phyloP scores from a whole-genome alignment of 495 filamentous ascomycete species.

The Xylaria telfairii region DNA sequence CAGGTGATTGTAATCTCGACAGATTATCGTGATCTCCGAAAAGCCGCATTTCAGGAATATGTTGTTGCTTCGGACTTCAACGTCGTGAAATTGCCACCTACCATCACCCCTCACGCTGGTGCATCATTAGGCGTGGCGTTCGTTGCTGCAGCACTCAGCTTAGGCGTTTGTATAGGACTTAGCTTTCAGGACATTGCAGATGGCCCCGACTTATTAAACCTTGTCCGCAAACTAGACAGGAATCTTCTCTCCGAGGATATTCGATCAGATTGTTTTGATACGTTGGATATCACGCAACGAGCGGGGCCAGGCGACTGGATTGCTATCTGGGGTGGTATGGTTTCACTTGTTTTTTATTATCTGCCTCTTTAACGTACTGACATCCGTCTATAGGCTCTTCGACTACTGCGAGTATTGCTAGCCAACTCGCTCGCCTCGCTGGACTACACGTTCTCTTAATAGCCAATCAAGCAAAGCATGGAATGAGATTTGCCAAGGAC shows the following conservation, averaged over 20 bases:
- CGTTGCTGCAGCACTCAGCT: slow-evolving; percentile 62
- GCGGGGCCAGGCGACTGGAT: slow-evolving; percentile 65
- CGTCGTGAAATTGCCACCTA: slow-evolving; percentile 61
- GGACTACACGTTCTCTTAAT: slow-evolving; percentile 64
- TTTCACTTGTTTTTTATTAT: neutral
- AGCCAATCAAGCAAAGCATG: slow-evolving; percentile 67
- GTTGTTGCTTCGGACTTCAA: slow-evolving; percentile 68
- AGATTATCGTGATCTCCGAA: slow-evolving; percentile 73
- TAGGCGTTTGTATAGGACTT: slow-evolving; percentile 67
- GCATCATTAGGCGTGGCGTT: slow-evolving; percentile 70
- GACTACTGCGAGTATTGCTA: slow-evolving; percentile 62
- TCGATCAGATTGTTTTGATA: slow-evolving; percentile 57
- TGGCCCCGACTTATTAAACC: slow-evolving; percentile 60
- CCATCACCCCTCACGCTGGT: slow-evolving; percentile 54
- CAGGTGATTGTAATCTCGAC: slow-evolving; percentile 67
- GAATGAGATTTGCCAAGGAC: slow-evolving; percentile 56
- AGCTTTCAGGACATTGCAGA: slow-evolving; percentile 54
- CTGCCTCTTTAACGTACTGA: neutral
- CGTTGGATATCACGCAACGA: slow-evolving; percentile 46
- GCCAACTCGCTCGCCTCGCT: slow-evolving; percentile 66
- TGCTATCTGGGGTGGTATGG: slow-evolving; percentile 69
- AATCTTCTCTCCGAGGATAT: slow-evolving; percentile 59
- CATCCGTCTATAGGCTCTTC: slow-evolving; percentile 55
- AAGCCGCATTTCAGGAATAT: slow-evolving; percentile 74
- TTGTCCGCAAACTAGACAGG: slow-evolving; percentile 47